A percentile compares a stretch with the other conserved stretches of the same genome.
Evolutionary conservation across 768 basidiomycete genomes (phyloP).

Genomic region (Termitomyces titanicus): DNA sequence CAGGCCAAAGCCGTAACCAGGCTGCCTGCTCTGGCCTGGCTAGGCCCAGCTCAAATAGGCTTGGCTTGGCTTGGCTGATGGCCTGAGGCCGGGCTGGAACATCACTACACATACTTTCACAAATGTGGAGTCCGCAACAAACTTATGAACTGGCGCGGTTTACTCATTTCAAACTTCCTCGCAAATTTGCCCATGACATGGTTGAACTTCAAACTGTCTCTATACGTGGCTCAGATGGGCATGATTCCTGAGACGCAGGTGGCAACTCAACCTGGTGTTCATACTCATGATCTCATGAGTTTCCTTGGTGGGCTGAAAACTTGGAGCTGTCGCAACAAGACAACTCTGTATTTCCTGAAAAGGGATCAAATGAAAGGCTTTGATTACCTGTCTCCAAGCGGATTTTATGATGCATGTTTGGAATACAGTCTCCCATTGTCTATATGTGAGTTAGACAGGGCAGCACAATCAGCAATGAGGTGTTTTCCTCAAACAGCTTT

Average conservation of each 20-base stretch:
- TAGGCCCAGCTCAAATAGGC: too few relatives aligned
- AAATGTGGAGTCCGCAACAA: conserved; percentile 8
- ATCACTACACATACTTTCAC: conserved; percentile 8
- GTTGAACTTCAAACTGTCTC: conserved; percentile 8
- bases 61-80: too few relatives aligned
- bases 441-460: conserved; percentile 15
- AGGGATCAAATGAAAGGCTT: conserved; percentile 23
- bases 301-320: conserved; percentile 12
- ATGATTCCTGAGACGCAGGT: conserved; percentile 18
- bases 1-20: too few relatives aligned
- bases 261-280: conserved; percentile 16
- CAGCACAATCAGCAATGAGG: conserved; percentile 7
- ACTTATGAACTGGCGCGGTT: conserved; percentile 2
- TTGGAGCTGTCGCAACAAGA: conserved; percentile 9
- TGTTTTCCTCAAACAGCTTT: too few relatives aligned
- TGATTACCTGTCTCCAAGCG: conserved; percentile 16
- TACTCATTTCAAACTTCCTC: conserved; percentile 2
- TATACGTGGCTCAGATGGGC: conserved; percentile 10
- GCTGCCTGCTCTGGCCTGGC: too few relatives aligned
- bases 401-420: conserved; percentile 18
- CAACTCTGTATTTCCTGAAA: conserved; percentile 12
- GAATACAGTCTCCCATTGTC: conserved; percentile 14
- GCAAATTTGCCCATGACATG: conserved; percentile 7
- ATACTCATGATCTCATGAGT: conserved; percentile 14
- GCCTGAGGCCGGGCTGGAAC: too few relatives aligned